Base-by-base conservation (phyloP, 2,329 filamentous ascomycete genomes). In the Lachnellula hyalina region DNA sequence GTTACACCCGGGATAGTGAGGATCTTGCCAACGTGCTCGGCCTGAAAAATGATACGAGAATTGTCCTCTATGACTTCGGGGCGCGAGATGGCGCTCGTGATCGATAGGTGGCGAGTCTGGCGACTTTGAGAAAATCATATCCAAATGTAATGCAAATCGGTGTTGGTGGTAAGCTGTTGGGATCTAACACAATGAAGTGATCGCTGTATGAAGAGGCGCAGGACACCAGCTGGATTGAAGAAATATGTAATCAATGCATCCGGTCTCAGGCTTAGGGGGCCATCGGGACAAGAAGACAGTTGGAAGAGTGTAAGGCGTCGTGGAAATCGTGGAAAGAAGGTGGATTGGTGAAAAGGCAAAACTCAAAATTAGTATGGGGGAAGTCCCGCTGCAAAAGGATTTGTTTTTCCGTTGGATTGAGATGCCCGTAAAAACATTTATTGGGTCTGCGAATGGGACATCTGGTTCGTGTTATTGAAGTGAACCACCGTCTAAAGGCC, bases 1-100 rank as follows among this genome's bases (percentile, higher is more conserved):
- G 47, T 21, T 64, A 63, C 50, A 52, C 47, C 4, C 42, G 46
- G 11, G 57, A 55, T 52, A 47, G 41, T 8, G 36, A 44, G 11
- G 56, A 58, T 53, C 47, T 62, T 4, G 34, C 17, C 2, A 36
- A 41, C 12, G 53, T 59, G 25, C 47, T 66, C 17, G 55, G 44
- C 19, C 53, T 66, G 25, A 52, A 53, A 23, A 35, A 52, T 35
- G 56, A 61, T 25, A 51, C 57, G 7, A 62, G 63, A 40, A 45
- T 65, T 47, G 47, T 61, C 44, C 48, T 65, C 5, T 54, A 49
- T 55, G 60, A 65, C 34, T 62, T 63, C 38, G 61, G 63, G 50
- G 54, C 61, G 15, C 58, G 62, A 54, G 60, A 45, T 14, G 54
- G 41, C 28, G 60, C 61, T 35, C 50, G 49, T 11, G 56, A 61